phyloP scores from a whole-genome alignment of 768 basidiomycete genomes.

The Xerocomellus intermedius region DNA sequence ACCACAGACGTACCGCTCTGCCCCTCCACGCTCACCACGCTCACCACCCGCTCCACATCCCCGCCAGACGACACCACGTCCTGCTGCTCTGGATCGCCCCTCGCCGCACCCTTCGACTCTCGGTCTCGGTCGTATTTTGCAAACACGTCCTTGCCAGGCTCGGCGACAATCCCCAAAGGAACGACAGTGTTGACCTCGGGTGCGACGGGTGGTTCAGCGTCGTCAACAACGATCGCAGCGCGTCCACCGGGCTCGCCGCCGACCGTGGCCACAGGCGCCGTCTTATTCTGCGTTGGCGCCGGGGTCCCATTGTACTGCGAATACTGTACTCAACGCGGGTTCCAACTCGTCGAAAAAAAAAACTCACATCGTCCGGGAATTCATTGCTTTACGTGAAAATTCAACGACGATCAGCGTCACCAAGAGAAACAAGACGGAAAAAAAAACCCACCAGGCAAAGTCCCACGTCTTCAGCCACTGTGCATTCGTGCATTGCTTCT shows the following conservation, averaged over 20 bases:
- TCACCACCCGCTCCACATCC: slow-evolving; percentile 36
- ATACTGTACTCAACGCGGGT: slow-evolving; percentile 41
- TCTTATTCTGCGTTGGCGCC: slow-evolving; percentile 40
- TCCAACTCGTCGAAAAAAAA: not conserved
- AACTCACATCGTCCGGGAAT: slow-evolving; percentile 64
- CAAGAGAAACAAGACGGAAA: not conserved
- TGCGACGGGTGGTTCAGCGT: slow-evolving; percentile 20
- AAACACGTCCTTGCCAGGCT: slow-evolving; percentile 77
- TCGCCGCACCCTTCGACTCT: slow-evolving; percentile 45
- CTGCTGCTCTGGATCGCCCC: slow-evolving; percentile 6
- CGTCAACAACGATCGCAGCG: slow-evolving; percentile 52
- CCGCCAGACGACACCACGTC: not conserved
- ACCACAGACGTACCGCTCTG: not conserved
- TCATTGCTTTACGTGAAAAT: slow-evolving; percentile 47
- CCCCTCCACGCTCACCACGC: slow-evolving; percentile 22
- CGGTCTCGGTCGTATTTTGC: slow-evolving; percentile 48
- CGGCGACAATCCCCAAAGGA: slow-evolving; percentile 53
- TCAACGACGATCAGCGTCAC: not conserved
- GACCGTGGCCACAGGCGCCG: slow-evolving; percentile 43
- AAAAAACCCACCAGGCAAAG: slow-evolving; percentile 70
- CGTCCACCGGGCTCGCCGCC: slow-evolving; percentile 56
- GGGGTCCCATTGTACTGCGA: slow-evolving; percentile 46
- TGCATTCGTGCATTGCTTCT: slow-evolving; percentile 64
- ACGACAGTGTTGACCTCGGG: slow-evolving; percentile 36
- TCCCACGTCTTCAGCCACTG: slow-evolving; percentile 96